Evolutionary conservation across 2,329 filamentous ascomycete species (phyloP).

Genomic region (Aspergillus aculeatinus): DNA sequence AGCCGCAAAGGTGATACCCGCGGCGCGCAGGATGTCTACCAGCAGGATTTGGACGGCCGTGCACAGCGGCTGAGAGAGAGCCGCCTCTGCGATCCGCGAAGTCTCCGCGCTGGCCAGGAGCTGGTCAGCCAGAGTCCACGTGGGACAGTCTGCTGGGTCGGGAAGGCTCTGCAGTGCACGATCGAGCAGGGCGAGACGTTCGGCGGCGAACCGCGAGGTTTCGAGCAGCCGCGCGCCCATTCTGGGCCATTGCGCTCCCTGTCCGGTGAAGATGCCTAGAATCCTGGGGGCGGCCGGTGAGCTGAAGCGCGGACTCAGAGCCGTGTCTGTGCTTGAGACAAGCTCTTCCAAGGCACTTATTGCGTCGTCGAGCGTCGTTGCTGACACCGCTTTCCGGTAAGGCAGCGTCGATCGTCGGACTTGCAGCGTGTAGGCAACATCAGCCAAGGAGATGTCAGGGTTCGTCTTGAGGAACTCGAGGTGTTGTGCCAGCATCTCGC

Average conservation of each 20-base stretch:
- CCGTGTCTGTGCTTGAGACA: too few species aligned
- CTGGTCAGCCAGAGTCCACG: slow-evolving; percentile 17
- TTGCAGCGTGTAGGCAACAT: slow-evolving; percentile 3
- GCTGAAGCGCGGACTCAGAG: too few species aligned
- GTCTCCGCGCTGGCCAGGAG: slow-evolving; percentile 15
- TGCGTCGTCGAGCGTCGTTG: too few species aligned
- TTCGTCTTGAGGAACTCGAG: neutral
- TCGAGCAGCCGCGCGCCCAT: slow-evolving; percentile 26
- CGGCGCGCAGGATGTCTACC: slow-evolving; percentile 26
- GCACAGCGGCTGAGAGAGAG: slow-evolving; percentile 28
- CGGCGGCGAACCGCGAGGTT: slow-evolving; percentile 12
- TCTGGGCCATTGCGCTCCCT: slow-evolving; percentile 25
- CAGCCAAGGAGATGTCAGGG: neutral
- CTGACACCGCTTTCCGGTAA: neutral
- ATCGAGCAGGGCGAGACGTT: slow-evolving; percentile 11
- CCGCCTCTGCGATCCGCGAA: slow-evolving; percentile 23
- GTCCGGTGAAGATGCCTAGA: slow-evolving; percentile 15
- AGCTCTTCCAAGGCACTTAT: too few species aligned
- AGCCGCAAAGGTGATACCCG: slow-evolving; percentile 35
- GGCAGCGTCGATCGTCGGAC: neutral
- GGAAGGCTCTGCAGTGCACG: slow-evolving; percentile 19
- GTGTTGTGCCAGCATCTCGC: neutral
- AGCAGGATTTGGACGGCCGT: slow-evolving; percentile 31
- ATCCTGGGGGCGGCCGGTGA: too few species aligned
- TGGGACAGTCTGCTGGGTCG: neutral